Evolutionary conservation across 1,284 basidiomycete genomes (phyloP), one percentile per base, ranked within the genome.

Genomic region (Retiboletus flavoniger): DNA sequence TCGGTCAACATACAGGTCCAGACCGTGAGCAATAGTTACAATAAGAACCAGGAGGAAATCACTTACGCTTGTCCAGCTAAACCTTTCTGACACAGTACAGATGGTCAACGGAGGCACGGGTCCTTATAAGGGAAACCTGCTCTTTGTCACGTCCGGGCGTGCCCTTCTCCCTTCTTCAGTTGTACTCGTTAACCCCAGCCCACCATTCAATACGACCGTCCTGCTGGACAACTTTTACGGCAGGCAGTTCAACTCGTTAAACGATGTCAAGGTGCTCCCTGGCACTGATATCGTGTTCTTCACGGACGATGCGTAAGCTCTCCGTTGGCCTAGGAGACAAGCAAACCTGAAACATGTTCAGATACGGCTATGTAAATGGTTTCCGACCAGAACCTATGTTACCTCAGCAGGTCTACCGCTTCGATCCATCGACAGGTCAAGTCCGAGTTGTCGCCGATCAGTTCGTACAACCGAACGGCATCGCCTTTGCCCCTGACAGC

Each of bases 41-140:
- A 48, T 19, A 8, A 19, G 46, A 28, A 35, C 8, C 0, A 17
- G 14, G 3, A 17, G 6, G 26, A 28, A 5, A 29, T 7, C 5
- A 0, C 53, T 57, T n/a, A 67, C 17, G 0, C 1, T 21, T 14
- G 13, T 38, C 45, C 54, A 81, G 79, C 65, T 85, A 46, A 68
- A 76, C 63, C 71, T 85, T 36, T 74, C 83, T 0, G 73, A 75
- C 28, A 64, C 63, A 1, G 60, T 82, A 7, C 77, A 84, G 65
- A 91, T 90, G 81, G 87, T 85, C 11, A 92, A 91, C 64, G 89
- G 89, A 32, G 85, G 82, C 13, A 86, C 84, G 39, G 87, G 87
- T 6, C 86, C 84, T 1, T 87, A 81, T 63, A 78, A 79, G 32
- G 81, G 78, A 26, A 74, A 82, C 52, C 69, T 92, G 4, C 67